Evolutionary conservation across 2,329 filamentous ascomycete species (phyloP).

Genomic region (Podosphaera xanthii): DNA sequence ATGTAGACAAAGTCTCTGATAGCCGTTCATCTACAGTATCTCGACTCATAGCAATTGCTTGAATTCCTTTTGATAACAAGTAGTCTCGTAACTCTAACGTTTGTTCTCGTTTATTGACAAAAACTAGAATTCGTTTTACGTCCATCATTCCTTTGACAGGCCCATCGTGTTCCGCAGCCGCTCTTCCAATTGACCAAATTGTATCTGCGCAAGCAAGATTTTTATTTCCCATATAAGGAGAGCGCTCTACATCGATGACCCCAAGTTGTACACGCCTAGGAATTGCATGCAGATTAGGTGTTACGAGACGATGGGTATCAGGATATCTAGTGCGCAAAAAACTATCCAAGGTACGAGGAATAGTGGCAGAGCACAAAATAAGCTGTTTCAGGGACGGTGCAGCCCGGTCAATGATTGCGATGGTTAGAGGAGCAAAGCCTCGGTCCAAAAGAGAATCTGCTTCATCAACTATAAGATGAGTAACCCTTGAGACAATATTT

Average conservation of each 20-base stretch:
- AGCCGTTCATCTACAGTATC: conserved; percentile 63
- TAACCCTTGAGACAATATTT: conserved; percentile 77
- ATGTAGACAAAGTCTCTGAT: conserved; percentile 51
- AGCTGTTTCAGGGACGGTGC: conserved; percentile 66
- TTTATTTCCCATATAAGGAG: conserved; percentile 89
- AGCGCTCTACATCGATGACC: conserved; percentile 72
- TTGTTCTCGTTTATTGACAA: conserved; percentile 89
- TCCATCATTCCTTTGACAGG: conserved; percentile 29
- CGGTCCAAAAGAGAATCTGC: conserved; percentile 90
- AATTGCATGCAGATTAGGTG: conserved; percentile 88
- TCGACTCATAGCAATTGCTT: conserved; percentile 63
- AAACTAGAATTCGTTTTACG: conserved; percentile 73
- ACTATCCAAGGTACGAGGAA: conserved; percentile 70
- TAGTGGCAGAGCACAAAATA: conserved; percentile 86
- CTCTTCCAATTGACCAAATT: conserved; percentile 80
- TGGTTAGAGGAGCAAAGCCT: conserved; percentile 69
- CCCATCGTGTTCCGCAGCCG: conserved; percentile 36
- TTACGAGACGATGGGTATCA: conserved; percentile 64
- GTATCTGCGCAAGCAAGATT: conserved; percentile 81
- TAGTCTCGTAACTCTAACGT: conserved; percentile 62
- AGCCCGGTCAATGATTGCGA: conserved; percentile 58
- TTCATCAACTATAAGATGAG: conserved; percentile 77
- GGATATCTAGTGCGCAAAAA: conserved; percentile 68
- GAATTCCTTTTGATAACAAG: conserved; percentile 64
- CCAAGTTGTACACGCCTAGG: conserved; percentile 83